Percentiles rank a stretch among this genome's conserved stretches.
Conservation (phyloP, 345 rosid genomes). For the Kandelia obovata region DNA sequence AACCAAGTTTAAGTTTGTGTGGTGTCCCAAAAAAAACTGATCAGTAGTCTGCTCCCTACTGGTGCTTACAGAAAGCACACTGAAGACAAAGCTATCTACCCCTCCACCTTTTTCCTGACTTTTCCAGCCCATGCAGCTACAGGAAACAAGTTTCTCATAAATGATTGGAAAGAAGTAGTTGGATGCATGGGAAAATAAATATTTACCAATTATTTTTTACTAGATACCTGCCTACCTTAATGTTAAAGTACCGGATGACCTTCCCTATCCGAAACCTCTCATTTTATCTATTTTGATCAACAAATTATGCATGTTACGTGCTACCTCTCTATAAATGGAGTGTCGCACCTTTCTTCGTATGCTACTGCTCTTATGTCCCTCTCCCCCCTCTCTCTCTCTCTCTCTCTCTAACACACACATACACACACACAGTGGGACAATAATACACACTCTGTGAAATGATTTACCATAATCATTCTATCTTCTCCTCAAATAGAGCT, state of each 20-base stretch:
- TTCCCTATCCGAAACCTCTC: neutral
- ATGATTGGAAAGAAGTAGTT: constrained; percentile 20
- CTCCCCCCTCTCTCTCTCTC: neutral
- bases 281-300: neutral
- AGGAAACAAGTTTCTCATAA: constrained; percentile 22
- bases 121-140: constrained; percentile 21
- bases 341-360: neutral
- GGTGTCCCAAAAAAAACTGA: neutral
- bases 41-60: neutral
- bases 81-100: constrained; percentile 26
- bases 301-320: neutral
- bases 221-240: neutral
- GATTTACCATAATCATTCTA: constrained; percentile 30
- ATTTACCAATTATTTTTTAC: neutral
- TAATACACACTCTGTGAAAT: constrained; percentile 23
- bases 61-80: constrained; percentile 13
- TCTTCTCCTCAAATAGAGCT: constrained; percentile 10
- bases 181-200: neutral
- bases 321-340: neutral
- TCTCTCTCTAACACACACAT: neutral
- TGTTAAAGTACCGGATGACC: neutral
- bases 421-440: constrained; percentile 10
- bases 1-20: constrained; percentile 7
- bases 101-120: constrained; percentile 9
- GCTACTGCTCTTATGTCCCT: neutral